Base-by-base conservation (phyloP, 371 early-diverging fungal species). In the Coemansia sp. region DNA sequence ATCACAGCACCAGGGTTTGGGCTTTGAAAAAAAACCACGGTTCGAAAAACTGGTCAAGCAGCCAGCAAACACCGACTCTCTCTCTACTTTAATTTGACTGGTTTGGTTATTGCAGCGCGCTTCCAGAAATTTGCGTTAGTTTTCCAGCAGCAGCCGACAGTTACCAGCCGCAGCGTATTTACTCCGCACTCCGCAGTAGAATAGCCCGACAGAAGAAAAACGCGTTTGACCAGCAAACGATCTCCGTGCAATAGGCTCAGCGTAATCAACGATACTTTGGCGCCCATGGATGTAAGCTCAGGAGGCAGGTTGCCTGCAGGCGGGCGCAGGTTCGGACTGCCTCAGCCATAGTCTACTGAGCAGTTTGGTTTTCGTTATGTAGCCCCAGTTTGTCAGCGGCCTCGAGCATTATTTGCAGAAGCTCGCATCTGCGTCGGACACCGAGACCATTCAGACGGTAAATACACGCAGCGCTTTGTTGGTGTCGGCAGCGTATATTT, bases 371-470 rank as follows among this genome's bases (percentile, higher is more conserved):
- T 29, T 18, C 48, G 31, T 14, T 16, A 11, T 60, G 60, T 50
- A 60, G 52, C 64, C 64, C 39, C 67, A 72, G 57, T 81, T 76
- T 62, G 29, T 69, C 53, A 49, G 39, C 63, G 40, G 62, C 29
- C 69, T 81, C 12, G 58, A 80, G 46, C 51, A 60, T 4, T 62
- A 67, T 14, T 55, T 81, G 56, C 62, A 64, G 38, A 52, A 47
- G 36, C 63, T 77, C 8, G 64, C 69, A 11, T 54, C 55, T 31
- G 67, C 79, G 2, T 62, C 60, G 18, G 62, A 66, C 43, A 77
- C 82, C 51, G 66, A 67, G 50, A 54, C 77, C 48, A 75, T 79
- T 60, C 69, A 66, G 39, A n/a, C 60, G 55, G 71, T 60, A 24
- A 24, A 24, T 24, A 24, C 24, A 24, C 24, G 24, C 47, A 47